These are phyloP conservation scores for Colletotrichum magnum DNA, from an alignment of 2,329 filamentous ascomycete species.

Conservation along the genomic window DNA sequence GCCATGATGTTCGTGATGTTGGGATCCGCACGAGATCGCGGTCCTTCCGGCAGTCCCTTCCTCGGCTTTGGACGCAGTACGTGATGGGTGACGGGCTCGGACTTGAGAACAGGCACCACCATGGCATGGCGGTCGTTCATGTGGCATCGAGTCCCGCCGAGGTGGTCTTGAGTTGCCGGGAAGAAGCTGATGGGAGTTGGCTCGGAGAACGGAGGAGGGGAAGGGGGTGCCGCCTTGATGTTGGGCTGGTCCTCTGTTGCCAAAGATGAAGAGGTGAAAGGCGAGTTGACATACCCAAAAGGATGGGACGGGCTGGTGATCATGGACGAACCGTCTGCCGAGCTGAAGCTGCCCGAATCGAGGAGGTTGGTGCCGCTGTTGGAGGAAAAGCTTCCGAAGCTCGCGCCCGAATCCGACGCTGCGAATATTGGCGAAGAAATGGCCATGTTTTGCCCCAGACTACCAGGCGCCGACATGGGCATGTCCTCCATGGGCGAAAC, in stretches of 20 bases:
- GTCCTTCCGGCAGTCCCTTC: slow-evolving; percentile 35
- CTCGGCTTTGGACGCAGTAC: slow-evolving; percentile 19
- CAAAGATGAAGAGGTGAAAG: slow-evolving; percentile 24
- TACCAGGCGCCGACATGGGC: slow-evolving; percentile 5
- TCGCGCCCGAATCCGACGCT: slow-evolving; percentile 20
- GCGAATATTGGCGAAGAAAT: slow-evolving; percentile 29
- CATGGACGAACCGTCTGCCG: slow-evolving; percentile 14
- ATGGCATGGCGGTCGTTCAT: slow-evolving; percentile 9
- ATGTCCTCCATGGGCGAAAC: slow-evolving; percentile 22
- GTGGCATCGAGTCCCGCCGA: slow-evolving; percentile 1
- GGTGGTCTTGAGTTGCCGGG: slow-evolving; percentile 17
- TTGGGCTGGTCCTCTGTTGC: slow-evolving; percentile 18
- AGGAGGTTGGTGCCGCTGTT: slow-evolving; percentile 25
- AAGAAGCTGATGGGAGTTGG: slow-evolving; percentile 28
- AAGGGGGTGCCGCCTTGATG: slow-evolving; percentile 16
- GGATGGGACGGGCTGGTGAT: slow-evolving; percentile 20
- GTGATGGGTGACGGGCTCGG: background rate
- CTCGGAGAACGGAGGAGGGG: slow-evolving; percentile 31
- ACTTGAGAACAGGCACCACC: slow-evolving; percentile 2
- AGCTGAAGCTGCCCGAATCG: slow-evolving; percentile 32
- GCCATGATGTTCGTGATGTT: background rate
- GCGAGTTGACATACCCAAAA: slow-evolving; percentile 33
- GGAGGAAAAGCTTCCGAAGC: slow-evolving; percentile 40
- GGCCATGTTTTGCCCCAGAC: slow-evolving; percentile 20
- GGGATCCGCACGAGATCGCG: slow-evolving; percentile 13